Percentiles rank a stretch among this genome's conserved stretches.
phyloP scores from a whole-genome alignment of 192 early-diverging fungal genomes.

The Gigaspora rosea region DNA sequence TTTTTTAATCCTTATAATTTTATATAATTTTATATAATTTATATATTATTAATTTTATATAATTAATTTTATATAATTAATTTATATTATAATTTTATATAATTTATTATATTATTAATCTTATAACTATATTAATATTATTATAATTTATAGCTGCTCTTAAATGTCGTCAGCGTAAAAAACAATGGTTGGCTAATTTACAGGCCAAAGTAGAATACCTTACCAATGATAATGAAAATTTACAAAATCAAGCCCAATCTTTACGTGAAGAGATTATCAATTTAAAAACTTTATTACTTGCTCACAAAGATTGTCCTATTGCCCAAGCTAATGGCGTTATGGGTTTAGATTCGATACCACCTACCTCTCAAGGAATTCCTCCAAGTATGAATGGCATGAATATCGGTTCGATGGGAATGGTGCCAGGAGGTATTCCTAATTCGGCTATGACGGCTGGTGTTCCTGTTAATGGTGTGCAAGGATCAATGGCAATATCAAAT shows the following conservation, averaged over 20 bases:
- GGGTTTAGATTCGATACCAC: constrained; percentile 48
- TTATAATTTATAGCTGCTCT: constrained; percentile 74
- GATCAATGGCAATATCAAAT: constrained; percentile 13
- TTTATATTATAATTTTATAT: no score
- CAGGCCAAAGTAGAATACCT: constrained; percentile 68
- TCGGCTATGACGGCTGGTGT: constrained; percentile 1
- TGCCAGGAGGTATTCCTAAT: constrained; percentile 8
- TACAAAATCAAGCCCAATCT: constrained; percentile 58
- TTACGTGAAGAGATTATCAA: constrained; percentile 76
- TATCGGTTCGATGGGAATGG: constrained; percentile 29
- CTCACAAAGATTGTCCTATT: constrained; percentile 77
- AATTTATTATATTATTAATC: no score
- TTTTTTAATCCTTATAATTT: neutral
- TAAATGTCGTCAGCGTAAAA: constrained; percentile 92
- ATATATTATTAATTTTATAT: no score
- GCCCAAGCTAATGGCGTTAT: constrained; percentile 68
- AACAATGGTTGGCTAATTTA: constrained; percentile 84
- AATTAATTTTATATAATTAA: no score
- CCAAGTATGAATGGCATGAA: constrained; percentile 11
- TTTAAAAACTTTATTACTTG: constrained; percentile 72
- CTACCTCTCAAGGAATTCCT: constrained; percentile 23
- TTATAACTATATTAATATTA: no score
- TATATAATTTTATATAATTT: no score
- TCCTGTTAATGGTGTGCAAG: no score
- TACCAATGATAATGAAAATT: constrained; percentile 64